phyloP scores from a whole-genome alignment of 129 eudicot genomes.

The Centaurea solstitialis region DNA sequence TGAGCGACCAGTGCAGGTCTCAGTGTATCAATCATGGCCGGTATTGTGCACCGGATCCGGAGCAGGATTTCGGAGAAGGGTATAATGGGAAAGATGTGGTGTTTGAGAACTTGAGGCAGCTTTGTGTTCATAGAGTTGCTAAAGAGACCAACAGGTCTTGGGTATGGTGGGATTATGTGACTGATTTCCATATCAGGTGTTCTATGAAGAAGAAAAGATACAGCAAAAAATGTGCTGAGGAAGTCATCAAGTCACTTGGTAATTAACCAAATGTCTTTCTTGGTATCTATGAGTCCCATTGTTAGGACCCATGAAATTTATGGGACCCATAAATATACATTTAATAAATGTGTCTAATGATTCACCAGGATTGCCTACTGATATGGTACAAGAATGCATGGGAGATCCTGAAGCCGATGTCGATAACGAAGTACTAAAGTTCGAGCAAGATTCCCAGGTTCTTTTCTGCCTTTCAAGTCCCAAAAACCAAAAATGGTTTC shows the following conservation, averaged over 20 bases:
- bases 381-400: constrained; percentile 80
- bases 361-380: constrained; percentile 67
- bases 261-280: constrained; percentile 17
- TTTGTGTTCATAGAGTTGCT: constrained; percentile 89
- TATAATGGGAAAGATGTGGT: constrained; percentile 94
- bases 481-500: neutral
- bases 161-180: constrained; percentile 99
- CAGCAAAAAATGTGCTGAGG: constrained; percentile 83
- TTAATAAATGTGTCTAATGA: neutral
- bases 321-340: neutral
- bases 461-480: neutral
- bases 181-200: constrained; percentile 97
- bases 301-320: too few relatives aligned
- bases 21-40: constrained; percentile 95
- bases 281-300: neutral
- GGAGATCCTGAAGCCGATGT: constrained; percentile 94
- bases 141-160: constrained; percentile 75
- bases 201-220: constrained; percentile 89
- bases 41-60: constrained; percentile 99
- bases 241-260: constrained; percentile 87
- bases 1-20: constrained; percentile 73
- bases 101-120: constrained; percentile 88
- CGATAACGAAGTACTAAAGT: constrained; percentile 77
- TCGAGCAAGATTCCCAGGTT: constrained; percentile 93
- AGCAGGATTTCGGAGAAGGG: constrained; percentile 80